These are phyloP conservation scores for Tetrahymena thermophila DNA, from an alignment of 73 alveolate species.

Conservation along the genomic window DNA sequence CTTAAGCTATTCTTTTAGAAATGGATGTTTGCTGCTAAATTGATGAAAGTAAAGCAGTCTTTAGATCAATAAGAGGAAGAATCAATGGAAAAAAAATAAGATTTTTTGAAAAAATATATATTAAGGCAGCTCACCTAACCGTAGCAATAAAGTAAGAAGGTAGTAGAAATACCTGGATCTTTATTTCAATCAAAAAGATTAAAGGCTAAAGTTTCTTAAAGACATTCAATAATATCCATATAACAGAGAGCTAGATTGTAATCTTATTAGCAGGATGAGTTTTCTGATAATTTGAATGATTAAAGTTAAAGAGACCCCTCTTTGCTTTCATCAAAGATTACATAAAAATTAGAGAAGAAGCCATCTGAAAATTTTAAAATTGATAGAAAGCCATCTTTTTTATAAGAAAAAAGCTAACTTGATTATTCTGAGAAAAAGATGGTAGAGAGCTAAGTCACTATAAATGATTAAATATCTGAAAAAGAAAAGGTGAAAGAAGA, in stretches of 20 bases:
- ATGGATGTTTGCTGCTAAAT: not conserved
- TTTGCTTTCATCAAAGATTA: not conserved
- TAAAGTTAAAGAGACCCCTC: not conserved
- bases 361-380: not conserved
- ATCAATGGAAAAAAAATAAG: not conserved
- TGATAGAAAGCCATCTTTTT: not conserved
- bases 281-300: not conserved
- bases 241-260: not conserved
- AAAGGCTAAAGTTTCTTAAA: not conserved
- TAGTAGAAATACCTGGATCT: not conserved
- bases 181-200: not conserved
- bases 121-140: not conserved
- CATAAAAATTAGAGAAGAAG: not conserved
- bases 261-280: not conserved
- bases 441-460: not conserved
- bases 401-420: not conserved
- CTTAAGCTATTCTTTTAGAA: not conserved
- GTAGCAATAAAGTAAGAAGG: not conserved
- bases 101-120: not conserved
- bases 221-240: not conserved
- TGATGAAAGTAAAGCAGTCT: not conserved
- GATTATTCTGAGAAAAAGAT: not conserved
- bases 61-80: not conserved
- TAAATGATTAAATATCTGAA: not conserved
- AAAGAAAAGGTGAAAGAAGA: not conserved